phyloP scores from a whole-genome alignment of 2,329 filamentous ascomycete genomes.

The Epicoccum sorghinum region DNA sequence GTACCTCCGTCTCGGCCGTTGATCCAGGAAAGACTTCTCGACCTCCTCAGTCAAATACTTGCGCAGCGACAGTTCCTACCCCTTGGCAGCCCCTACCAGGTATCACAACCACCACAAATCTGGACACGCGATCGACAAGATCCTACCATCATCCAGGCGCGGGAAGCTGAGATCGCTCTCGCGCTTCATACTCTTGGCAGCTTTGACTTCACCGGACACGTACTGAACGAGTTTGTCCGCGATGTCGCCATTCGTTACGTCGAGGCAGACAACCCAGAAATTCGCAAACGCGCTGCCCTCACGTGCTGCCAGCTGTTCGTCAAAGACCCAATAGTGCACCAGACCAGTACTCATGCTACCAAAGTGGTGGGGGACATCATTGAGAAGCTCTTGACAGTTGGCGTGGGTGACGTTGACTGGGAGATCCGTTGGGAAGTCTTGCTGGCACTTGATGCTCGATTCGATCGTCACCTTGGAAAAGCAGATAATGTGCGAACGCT shows the following conservation, averaged over 20 bases:
- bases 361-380: slow-evolving; percentile 98
- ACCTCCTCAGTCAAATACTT: slow-evolving; percentile 92
- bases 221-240: slow-evolving; percentile 96
- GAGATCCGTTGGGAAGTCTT: slow-evolving; percentile 89
- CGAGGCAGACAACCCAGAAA: slow-evolving; percentile 92
- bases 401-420: slow-evolving; percentile 86
- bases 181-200: slow-evolving; percentile 95
- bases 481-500: slow-evolving; percentile 96
- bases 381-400: slow-evolving; percentile 92
- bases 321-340: slow-evolving; percentile 94
- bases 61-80: slow-evolving; percentile 92
- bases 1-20: slow-evolving; percentile 91
- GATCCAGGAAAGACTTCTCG: slow-evolving; percentile 91
- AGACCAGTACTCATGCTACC: slow-evolving; percentile 95
- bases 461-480: slow-evolving; percentile 95
- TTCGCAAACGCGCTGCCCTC: slow-evolving; percentile 89
- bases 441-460: slow-evolving; percentile 86
- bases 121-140: slow-evolving; percentile 89
- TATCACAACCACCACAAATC: slow-evolving; percentile 78
- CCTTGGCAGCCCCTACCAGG: slow-evolving; percentile 87
- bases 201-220: slow-evolving; percentile 88
- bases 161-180: slow-evolving; percentile 87
- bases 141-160: slow-evolving; percentile 76
- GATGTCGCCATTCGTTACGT: slow-evolving; percentile 98
- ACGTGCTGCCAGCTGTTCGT: slow-evolving; percentile 99